These are phyloP conservation scores for Irpex sp. DNA, from an alignment of 1,284 basidiomycete species.

Conservation along the genomic window DNA sequence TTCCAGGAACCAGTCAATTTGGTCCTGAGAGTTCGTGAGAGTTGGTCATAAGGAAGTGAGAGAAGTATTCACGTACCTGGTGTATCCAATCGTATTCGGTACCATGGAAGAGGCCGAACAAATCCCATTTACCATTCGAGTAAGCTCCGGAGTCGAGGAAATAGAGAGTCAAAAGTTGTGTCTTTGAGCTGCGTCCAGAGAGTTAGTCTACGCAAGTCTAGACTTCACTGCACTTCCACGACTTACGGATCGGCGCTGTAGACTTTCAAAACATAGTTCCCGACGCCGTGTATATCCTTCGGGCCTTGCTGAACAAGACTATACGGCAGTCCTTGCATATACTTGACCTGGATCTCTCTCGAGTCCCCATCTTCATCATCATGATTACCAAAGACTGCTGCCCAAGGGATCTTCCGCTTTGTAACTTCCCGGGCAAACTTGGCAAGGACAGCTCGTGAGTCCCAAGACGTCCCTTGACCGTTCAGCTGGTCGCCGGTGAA, in stretches of 20 bases:
- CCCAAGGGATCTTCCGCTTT: conserved; percentile 80
- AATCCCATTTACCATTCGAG: conserved; percentile 53
- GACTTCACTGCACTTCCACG: conserved; percentile 3
- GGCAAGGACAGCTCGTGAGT: conserved; percentile 79
- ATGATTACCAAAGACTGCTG: conserved; percentile 91
- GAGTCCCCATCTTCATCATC: conserved; percentile 72
- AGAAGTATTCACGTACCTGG: conserved; percentile 32
- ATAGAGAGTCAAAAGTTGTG: conserved; percentile 86
- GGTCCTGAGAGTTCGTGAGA: conserved; percentile 39
- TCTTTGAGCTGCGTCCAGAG: conserved; percentile 59
- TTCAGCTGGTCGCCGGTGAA: conserved; percentile 87
- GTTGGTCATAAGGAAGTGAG: background rate
- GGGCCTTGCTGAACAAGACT: conserved; percentile 81
- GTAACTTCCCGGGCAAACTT: conserved; percentile 84
- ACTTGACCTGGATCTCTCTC: conserved; percentile 57
- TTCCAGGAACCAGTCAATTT: conserved; percentile 87
- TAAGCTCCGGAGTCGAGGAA: conserved; percentile 91
- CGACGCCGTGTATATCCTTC: conserved; percentile 77
- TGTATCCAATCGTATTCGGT: conserved; percentile 83
- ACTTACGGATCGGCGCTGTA: conserved; percentile 72
- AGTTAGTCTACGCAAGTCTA: conserved; percentile 9
- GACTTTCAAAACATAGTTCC: conserved; percentile 83
- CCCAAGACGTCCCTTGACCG: conserved; percentile 87
- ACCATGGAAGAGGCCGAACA: conserved; percentile 56
- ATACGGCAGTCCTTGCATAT: conserved; percentile 82